A percentile compares a stretch with the other conserved stretches of the same genome.
phyloP scores from a whole-genome alignment of 306 rosid genomes.

The Clitoria ternatea region DNA sequence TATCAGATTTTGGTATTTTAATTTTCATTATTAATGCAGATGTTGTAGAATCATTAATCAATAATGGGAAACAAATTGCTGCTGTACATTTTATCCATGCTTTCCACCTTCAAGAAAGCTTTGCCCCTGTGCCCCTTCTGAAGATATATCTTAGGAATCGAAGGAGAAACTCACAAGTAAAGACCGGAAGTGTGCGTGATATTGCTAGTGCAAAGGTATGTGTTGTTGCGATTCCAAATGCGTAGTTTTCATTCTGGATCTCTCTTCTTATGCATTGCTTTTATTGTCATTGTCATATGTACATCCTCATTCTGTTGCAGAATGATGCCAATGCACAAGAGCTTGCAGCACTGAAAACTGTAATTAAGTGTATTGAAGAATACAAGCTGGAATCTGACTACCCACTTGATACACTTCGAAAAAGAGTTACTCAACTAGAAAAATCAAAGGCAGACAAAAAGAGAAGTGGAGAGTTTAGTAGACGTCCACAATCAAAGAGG shows the following conservation, averaged over 20 bases:
- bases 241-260: constrained; percentile 8
- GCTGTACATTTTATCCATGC: constrained; percentile 65
- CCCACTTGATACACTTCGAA: constrained; percentile 74
- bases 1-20: constrained; percentile 24
- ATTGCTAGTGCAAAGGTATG: constrained; percentile 50
- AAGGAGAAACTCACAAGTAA: constrained; percentile 74
- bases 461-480: constrained; percentile 50
- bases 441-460: constrained; percentile 54
- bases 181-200: constrained; percentile 41
- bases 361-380: constrained; percentile 51
- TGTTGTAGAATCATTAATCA: constrained; percentile 49
- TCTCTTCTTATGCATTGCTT: constrained; percentile 12
- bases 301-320: constrained; percentile 22
- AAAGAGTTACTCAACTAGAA: constrained; percentile 69
- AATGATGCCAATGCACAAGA: constrained; percentile 36
- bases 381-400: constrained; percentile 67
- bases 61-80: constrained; percentile 51
- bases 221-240: constrained; percentile 13
- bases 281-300: constrained; percentile 2
- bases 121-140: constrained; percentile 68
- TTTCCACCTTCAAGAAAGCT: constrained; percentile 59
- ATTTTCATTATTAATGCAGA: constrained; percentile 38
- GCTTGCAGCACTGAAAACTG: constrained; percentile 56
- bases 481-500: constrained; percentile 54
- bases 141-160: constrained; percentile 65